A percentile compares a stretch with the other conserved stretches of the same genome.
Evolutionary conservation across 768 basidiomycete genomes (phyloP).

Genomic region (Xerocomellus amylosporus): DNA sequence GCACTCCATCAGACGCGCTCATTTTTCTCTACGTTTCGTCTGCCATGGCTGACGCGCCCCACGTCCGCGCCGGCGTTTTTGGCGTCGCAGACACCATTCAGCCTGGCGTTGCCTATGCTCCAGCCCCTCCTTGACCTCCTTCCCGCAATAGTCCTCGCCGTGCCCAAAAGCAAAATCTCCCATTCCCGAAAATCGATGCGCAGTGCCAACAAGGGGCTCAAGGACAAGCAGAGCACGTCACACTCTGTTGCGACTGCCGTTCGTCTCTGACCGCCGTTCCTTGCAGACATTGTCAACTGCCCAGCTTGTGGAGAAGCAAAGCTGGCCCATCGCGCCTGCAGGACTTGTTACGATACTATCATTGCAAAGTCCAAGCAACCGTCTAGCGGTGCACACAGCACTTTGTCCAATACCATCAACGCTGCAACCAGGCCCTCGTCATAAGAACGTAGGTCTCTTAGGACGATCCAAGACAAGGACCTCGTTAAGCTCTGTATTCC

Average conservation of each 20-base stretch:
- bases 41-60: slow-evolving; percentile 25
- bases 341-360: slow-evolving; percentile 59
- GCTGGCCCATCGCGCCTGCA: slow-evolving; percentile 85
- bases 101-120: slow-evolving; percentile 39
- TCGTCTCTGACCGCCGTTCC: slow-evolving; percentile 5
- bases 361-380: slow-evolving; percentile 18
- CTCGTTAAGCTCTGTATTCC: background rate
- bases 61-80: slow-evolving; percentile 20
- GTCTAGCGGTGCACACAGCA: background rate
- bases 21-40: slow-evolving; percentile 22
- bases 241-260: background rate
- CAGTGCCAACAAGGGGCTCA: slow-evolving; percentile 88
- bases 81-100: slow-evolving; percentile 29
- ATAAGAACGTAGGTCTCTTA: slow-evolving; percentile 4
- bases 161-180: slow-evolving; percentile 91
- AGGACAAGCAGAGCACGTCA: slow-evolving; percentile 81
- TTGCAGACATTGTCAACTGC: slow-evolving; percentile 82
- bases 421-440: background rate
- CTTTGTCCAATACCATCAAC: background rate
- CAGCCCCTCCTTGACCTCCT: slow-evolving; percentile 67
- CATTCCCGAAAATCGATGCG: slow-evolving; percentile 96
- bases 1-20: slow-evolving; percentile 35
- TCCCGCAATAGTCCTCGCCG: slow-evolving; percentile 85
- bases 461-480: background rate
- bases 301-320: slow-evolving; percentile 88